These are phyloP conservation scores for Chrysosporium keratinophilum DNA, from an alignment of 2,329 filamentous ascomycete species.

Conservation along the genomic window DNA sequence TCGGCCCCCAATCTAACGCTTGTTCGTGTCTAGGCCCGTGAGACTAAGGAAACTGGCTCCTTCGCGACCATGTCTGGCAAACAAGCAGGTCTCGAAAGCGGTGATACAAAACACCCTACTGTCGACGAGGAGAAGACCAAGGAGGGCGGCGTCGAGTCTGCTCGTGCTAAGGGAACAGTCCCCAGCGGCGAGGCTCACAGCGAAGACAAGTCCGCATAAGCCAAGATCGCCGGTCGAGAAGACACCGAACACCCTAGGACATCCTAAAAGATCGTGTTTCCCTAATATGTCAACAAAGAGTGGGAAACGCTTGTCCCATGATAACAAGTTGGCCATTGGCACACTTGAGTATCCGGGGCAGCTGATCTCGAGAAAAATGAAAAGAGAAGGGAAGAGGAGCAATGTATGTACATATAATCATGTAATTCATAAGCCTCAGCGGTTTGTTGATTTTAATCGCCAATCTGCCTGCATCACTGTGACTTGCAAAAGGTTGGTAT, in stretches of 20 bases:
- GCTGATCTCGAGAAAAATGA: not conserved
- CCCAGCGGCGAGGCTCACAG: not conserved
- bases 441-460: not conserved
- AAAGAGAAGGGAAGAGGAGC: not conserved
- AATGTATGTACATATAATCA: slow-evolving; percentile 7
- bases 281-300: too few species aligned
- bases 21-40: not conserved
- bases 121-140: not conserved
- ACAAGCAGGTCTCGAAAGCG: not conserved
- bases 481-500: not conserved
- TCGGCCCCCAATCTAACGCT: not conserved
- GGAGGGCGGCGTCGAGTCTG: slow-evolving; percentile 45
- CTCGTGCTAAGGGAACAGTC: slow-evolving; percentile 45
- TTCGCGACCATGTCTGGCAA: slow-evolving; percentile 5
- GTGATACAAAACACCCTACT: not conserved
- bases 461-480: not conserved
- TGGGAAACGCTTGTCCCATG: too few species aligned
- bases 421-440: slow-evolving; percentile 4
- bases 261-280: too few species aligned
- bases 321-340: not conserved
- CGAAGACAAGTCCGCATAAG: not conserved
- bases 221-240: not conserved
- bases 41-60: not conserved
- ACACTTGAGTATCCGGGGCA: not conserved
- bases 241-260: too few species aligned